phyloP scores from a whole-genome alignment of 2,329 filamentous ascomycete genomes.

The Colletotrichum chrysophilum region DNA sequence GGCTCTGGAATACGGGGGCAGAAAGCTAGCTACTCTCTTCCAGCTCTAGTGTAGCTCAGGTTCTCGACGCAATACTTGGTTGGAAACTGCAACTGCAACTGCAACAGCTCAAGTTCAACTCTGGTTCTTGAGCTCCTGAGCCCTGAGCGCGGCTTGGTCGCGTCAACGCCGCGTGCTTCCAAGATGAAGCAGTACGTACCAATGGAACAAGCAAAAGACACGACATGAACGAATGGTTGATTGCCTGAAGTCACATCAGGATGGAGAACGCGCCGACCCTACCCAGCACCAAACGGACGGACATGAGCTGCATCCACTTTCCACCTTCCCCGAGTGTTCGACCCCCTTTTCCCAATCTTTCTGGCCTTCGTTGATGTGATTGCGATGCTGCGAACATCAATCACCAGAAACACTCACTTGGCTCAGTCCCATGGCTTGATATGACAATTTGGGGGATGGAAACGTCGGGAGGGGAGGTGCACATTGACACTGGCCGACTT shows the following conservation, averaged over 20 bases:
- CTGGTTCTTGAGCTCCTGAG: neutral
- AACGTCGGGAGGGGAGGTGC: neutral
- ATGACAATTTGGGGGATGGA: neutral
- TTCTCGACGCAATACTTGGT: neutral
- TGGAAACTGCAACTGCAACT: neutral
- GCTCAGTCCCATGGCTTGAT: slow-evolving; percentile 3
- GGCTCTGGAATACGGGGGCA: neutral
- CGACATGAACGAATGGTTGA: neutral
- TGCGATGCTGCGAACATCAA: neutral
- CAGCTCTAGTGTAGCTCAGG: neutral
- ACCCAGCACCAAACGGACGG: neutral
- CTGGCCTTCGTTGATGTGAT: neutral
- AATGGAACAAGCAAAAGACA: neutral
- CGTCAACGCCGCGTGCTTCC: neutral
- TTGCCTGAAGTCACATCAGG: neutral
- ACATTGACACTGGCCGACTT: neutral
- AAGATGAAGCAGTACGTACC: neutral
- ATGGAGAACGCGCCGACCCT: neutral
- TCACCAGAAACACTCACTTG: neutral
- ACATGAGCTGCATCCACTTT: slow-evolving; percentile 19
- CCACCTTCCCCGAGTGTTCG: slow-evolving; percentile 18
- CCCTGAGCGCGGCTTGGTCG: neutral
- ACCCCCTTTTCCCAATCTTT: slow-evolving; percentile 7
- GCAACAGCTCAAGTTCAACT: neutral
- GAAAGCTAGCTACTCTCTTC: neutral